Evolutionary conservation across 202 grass and related monocot species (phyloP).

Genomic region (Hordeum pubiflorum): DNA sequence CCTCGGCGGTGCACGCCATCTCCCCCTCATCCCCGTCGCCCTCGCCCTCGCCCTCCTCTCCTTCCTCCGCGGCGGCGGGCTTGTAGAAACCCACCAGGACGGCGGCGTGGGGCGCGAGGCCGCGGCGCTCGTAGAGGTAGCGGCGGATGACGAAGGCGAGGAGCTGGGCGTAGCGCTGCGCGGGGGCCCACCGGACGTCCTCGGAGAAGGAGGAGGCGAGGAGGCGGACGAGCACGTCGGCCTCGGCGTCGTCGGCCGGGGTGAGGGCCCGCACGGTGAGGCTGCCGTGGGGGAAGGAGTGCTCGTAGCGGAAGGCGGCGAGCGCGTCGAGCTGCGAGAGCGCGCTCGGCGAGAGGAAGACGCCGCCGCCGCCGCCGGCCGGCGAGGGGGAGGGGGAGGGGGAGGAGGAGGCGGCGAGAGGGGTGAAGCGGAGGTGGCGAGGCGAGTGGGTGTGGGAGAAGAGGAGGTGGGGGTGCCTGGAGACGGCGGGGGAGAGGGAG

Average conservation of each 20-base stretch:
- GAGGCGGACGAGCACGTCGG: constrained; percentile 40
- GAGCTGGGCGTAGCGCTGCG: constrained; percentile 45
- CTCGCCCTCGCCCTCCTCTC: background rate
- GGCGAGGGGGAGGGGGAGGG: background rate
- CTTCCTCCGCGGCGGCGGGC: background rate
- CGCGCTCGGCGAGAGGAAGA: constrained; percentile 50
- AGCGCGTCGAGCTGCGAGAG: constrained; percentile 32
- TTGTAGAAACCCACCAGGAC: constrained; percentile 68
- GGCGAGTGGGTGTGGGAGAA: constrained; percentile 19
- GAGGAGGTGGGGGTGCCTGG: constrained; percentile 14
- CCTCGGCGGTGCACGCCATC: constrained; percentile 79
- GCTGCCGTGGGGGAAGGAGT: constrained; percentile 33
- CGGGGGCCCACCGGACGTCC: constrained; percentile 51
- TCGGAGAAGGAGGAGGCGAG: constrained; percentile 60
- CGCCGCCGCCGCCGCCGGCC: background rate
- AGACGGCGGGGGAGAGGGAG: constrained; percentile 28
- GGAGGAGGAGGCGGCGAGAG: constrained; percentile 1
- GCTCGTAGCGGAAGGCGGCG: constrained; percentile 31
- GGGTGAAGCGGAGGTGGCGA: constrained; percentile 16
- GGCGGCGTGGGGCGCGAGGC: constrained; percentile 47
- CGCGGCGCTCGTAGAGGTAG: constrained; percentile 47
- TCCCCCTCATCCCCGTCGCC: constrained; percentile 5
- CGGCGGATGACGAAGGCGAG: constrained; percentile 55
- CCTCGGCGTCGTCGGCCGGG: constrained; percentile 24
- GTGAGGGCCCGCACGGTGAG: constrained; percentile 32